Evolutionary conservation across 31 red algal species (phyloP), one percentile per base, ranked within the genome.

Genomic region (Odonthalia washingtoniensis): DNA sequence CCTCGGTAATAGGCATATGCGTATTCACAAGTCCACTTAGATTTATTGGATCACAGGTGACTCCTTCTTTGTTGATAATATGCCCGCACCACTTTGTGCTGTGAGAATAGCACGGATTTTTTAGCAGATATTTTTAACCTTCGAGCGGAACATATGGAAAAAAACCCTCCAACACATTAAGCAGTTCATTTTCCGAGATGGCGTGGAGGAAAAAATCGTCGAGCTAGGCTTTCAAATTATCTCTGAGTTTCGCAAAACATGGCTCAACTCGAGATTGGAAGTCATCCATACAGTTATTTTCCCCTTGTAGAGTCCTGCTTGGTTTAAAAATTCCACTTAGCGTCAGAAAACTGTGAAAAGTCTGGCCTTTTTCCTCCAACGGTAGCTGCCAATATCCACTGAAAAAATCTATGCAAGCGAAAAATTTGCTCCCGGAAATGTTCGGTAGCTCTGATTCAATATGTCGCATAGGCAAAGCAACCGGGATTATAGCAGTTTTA

Each of bases 381-480:
- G 42, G 70, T 0, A 75, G 45, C 38, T 86, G 83, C 70, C 41
- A 74, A 38, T 53, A 72, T 0, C 80, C 34, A 5, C 6, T 24
- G 2, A 53, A 39, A 72, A 83, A 72, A 62, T 83, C 80, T 0
- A 83, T 24, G n/a, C 24, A 36, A 3, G 80, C 65, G 60, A 83
- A 83, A 38, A 31, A 72, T 3, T 53, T 34, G 17, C 68, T 65
- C 1, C 52, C 72, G 2, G 45, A 39, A 27, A 86, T 68, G 39
- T 86, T 46, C 34, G 28, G 12, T 0, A 65, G 30, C 66, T 86
- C 70, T 0, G 45, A 28, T 24, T 86, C 83, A 3, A 75, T 30
- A 28, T 86, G n/a, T 0, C 69, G 70, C 83, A 86, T 86, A 6
- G 83, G 70, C 83, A 41, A 86, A 14, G 70, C 2, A 6, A 75